Evolutionary conservation across 2,329 filamentous ascomycete genomes (phyloP).

Genomic region (Colletotrichum lini): DNA sequence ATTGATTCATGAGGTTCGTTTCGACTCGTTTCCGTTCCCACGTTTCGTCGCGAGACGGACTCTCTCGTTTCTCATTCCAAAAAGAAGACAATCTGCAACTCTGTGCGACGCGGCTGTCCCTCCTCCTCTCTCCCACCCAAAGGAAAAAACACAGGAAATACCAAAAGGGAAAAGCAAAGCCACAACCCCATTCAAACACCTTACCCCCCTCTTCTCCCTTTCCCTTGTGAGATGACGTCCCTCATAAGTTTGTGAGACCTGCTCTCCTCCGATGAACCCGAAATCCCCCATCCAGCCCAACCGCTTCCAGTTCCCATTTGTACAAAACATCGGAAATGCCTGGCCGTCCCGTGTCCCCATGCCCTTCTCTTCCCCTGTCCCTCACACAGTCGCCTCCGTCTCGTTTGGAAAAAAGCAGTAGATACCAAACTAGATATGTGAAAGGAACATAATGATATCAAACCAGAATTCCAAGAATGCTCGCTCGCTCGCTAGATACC

Average conservation of each 20-base stretch:
- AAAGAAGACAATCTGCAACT: constrained; percentile 23
- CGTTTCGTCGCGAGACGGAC: constrained; percentile 37
- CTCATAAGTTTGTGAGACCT: constrained; percentile 36
- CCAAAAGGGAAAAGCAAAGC: constrained; percentile 41
- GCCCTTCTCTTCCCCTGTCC: constrained; percentile 18
- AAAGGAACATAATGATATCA: constrained; percentile 33
- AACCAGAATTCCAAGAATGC: constrained; percentile 41
- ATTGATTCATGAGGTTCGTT: constrained; percentile 40
- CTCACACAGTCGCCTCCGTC: background rate
- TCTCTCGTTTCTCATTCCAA: constrained; percentile 20
- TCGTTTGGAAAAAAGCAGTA: constrained; percentile 41
- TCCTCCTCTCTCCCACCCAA: constrained; percentile 10
- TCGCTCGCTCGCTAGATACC: constrained; percentile 52
- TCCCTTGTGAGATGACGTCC: constrained; percentile 31
- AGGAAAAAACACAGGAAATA: constrained; percentile 27
- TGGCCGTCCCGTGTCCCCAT: constrained; percentile 30
- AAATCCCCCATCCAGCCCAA: constrained; percentile 5
- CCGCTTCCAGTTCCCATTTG: constrained; percentile 15
- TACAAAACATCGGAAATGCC: constrained; percentile 31
- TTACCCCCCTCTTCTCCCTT: background rate
- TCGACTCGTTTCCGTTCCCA: constrained; percentile 37
- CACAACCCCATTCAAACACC: constrained; percentile 25
- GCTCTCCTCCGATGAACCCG: constrained; percentile 31
- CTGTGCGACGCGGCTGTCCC: background rate
- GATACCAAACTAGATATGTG: constrained; percentile 45